Percentiles rank a stretch among this genome's conserved stretches.
These are phyloP conservation scores for Flueggea neowawraea DNA, from an alignment of 441 rosid species.

Conservation along the genomic window DNA sequence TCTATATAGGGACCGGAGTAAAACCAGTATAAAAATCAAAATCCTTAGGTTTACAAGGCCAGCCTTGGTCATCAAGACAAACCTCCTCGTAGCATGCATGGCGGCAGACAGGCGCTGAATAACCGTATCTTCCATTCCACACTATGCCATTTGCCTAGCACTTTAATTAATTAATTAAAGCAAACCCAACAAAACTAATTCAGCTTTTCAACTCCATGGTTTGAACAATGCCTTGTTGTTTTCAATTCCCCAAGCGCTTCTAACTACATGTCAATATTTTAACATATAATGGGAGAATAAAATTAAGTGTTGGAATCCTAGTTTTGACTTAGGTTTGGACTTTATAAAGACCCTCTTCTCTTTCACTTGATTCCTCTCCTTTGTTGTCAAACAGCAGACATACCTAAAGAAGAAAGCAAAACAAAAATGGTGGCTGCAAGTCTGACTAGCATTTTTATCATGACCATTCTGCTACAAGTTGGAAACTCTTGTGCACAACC, in stretches of 20 bases:
- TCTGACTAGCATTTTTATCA: constrained; percentile 11
- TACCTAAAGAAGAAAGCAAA: constrained; percentile 17
- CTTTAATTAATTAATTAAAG: constrained; percentile 14
- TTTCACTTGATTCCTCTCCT: constrained; percentile 23
- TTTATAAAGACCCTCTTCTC: constrained; percentile 28
- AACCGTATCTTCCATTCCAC: constrained; percentile 44
- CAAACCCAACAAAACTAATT: constrained; percentile 14
- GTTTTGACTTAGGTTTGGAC: constrained; percentile 36
- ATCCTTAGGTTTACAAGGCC: neutral
- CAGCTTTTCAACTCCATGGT: constrained; percentile 19
- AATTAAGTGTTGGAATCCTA: constrained; percentile 19
- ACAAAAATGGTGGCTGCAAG: constrained; percentile 18
- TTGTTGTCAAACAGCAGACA: constrained; percentile 1
- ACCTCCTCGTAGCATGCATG: constrained; percentile 50
- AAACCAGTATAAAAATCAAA: neutral
- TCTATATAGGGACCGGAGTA: constrained; percentile 1
- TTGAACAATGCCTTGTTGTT: constrained; percentile 10
- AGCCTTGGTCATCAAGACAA: constrained; percentile 12
- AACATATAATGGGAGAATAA: neutral
- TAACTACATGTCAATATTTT: constrained; percentile 6
- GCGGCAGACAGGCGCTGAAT: constrained; percentile 56
- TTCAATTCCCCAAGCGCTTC: constrained; percentile 28
- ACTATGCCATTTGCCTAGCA: constrained; percentile 16
- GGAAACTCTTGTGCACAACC: constrained; percentile 14
- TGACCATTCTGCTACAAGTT: constrained; percentile 14